Evolutionary conservation across 352 stramenopile genomes (phyloP).

Genomic region (Phytophthora colocasiae): DNA sequence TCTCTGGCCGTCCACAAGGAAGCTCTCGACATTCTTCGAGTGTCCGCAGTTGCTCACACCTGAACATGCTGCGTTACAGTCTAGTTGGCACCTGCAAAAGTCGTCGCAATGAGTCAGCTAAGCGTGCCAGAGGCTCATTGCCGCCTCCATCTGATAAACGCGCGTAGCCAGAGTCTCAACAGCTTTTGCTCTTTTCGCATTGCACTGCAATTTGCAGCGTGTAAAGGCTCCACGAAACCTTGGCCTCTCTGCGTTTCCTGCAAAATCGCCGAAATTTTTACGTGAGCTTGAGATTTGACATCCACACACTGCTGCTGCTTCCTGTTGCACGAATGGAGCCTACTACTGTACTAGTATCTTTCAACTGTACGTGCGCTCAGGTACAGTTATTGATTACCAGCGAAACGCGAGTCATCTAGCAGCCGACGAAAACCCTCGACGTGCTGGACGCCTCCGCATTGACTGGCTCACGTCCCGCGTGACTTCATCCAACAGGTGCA

Average conservation of each 20-base stretch:
- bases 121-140: not conserved
- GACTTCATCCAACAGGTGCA: conserved; percentile 3
- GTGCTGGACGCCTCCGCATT: not conserved
- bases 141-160: conserved; percentile 2
- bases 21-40: conserved; percentile 6
- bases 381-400: conserved; percentile 4
- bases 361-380: not conserved
- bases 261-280: conserved; percentile 9
- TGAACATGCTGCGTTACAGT: conserved; percentile 8
- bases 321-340: not conserved
- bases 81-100: conserved; percentile 7
- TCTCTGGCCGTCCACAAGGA: conserved; percentile 19
- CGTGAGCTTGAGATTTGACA: conserved; percentile 25
- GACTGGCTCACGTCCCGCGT: conserved; percentile 10
- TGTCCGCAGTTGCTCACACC: conserved; percentile 9
- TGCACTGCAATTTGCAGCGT: not conserved
- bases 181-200: not conserved
- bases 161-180: not conserved
- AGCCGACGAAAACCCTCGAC: conserved; percentile 9
- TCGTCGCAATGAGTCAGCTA: conserved; percentile 6
- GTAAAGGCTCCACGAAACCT: conserved; percentile 25
- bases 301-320: conserved; percentile 8
- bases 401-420: conserved; percentile 9
- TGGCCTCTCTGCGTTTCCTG: conserved; percentile 21
- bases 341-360: no score